A percentile compares a stretch with the other conserved stretches of the same genome.
Conservation (phyloP, 208 protist species). For the Acanthamoeba quina region DNA sequence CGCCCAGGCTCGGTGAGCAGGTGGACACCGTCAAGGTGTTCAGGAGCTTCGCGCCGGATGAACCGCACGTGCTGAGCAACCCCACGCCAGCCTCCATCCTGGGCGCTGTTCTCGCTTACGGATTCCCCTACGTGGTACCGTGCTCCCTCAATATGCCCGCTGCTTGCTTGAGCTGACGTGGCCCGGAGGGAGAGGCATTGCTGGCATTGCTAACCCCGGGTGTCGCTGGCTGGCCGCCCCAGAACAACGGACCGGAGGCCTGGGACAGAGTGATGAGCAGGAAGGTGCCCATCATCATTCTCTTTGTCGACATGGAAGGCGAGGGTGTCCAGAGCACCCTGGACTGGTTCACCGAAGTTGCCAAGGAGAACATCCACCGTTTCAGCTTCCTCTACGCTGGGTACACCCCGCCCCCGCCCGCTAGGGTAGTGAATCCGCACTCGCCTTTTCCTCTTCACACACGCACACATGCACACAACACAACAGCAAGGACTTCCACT, state of each 20-base stretch:
- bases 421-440: not conserved
- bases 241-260: not conserved
- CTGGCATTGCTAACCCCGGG: not conserved
- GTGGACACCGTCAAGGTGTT: conserved; percentile 1
- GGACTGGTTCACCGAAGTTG: not conserved
- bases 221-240: too few relatives aligned
- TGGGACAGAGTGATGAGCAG: not conserved
- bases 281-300: conserved; percentile 6
- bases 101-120: not conserved
- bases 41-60: not conserved
- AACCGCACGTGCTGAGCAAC: not conserved
- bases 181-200: too few relatives aligned
- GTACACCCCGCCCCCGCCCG: not conserved
- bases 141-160: not conserved
- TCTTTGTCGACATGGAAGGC: not conserved
- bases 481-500: conserved; percentile 52
- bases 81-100: not conserved
- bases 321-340: not conserved
- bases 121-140: conserved; percentile 10
- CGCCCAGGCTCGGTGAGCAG: not conserved
- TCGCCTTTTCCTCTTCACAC: not conserved
- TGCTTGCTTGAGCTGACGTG: too few relatives aligned
- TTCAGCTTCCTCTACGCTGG: conserved; percentile 29
- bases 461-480: too few relatives aligned
- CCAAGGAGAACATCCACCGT: not conserved